Conservation (phyloP, 192 early-diverging fungal genomes). For the Rhizoclosmatium globosum region DNA sequence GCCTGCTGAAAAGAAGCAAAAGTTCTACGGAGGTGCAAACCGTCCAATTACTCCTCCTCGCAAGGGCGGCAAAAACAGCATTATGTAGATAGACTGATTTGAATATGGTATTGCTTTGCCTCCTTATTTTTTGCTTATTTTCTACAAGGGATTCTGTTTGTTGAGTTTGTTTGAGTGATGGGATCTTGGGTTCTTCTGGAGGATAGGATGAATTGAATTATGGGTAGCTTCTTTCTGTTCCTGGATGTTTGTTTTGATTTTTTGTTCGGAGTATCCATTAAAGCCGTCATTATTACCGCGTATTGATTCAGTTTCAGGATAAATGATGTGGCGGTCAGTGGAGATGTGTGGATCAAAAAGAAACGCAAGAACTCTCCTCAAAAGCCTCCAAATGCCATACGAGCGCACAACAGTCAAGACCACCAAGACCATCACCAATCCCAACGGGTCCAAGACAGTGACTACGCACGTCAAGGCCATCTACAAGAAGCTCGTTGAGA, state of each 20-base stretch:
- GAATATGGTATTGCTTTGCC: not conserved
- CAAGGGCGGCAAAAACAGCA: conserved; percentile 48
- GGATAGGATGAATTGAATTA: too few species aligned
- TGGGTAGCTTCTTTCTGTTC: too few species aligned
- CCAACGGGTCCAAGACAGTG: not conserved
- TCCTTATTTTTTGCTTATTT: conserved; percentile 1
- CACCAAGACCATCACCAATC: not conserved
- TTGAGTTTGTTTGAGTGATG: not conserved
- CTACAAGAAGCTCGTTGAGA: not conserved
- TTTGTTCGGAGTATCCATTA: too few species aligned
- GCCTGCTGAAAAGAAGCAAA: conserved; percentile 92
- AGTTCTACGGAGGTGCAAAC: conserved; percentile 79
- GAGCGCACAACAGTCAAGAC: not conserved
- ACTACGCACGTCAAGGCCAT: not conserved
- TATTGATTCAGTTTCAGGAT: too few species aligned
- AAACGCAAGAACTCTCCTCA: too few species aligned
- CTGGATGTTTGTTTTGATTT: too few species aligned
- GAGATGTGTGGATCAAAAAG: too few species aligned
- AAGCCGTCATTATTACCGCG: too few species aligned
- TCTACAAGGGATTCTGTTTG: not conserved
- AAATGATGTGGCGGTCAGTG: too few species aligned
- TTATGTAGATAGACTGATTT: conserved; percentile 16
- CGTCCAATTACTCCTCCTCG: conserved; percentile 79
- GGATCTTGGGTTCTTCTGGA: too few species aligned
- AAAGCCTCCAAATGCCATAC: too few species aligned